phyloP scores from a whole-genome alignment of 768 basidiomycete species.

The Leccinellum albellum region DNA sequence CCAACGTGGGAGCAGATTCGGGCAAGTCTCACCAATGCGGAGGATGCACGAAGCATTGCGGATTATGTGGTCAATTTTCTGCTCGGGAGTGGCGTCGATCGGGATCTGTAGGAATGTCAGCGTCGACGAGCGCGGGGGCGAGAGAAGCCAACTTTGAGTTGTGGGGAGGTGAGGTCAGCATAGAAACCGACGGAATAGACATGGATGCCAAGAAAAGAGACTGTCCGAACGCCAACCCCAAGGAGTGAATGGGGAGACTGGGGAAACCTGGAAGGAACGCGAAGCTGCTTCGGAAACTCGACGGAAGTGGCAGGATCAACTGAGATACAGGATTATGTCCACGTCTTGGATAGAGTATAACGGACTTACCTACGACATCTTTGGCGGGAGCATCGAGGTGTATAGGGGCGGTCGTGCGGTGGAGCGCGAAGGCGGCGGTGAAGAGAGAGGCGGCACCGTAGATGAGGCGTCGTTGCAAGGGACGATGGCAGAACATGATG shows the following conservation, averaged over 20 bases:
- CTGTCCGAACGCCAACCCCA: constrained; percentile 83
- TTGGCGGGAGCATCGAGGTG: constrained; percentile 43
- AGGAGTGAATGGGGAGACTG: constrained; percentile 65
- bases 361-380: constrained; percentile 23
- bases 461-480: constrained; percentile 23
- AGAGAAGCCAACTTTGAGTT: constrained; percentile 45
- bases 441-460: constrained; percentile 34
- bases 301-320: constrained; percentile 76
- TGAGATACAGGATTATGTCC: constrained; percentile 19
- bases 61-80: constrained; percentile 68
- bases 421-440: constrained; percentile 27
- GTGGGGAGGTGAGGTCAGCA: constrained; percentile 69
- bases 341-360: background rate
- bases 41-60: constrained; percentile 66
- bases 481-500: constrained; percentile 11
- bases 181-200: constrained; percentile 93
- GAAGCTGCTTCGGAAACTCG: constrained; percentile 64
- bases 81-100: constrained; percentile 51
- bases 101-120: constrained; percentile 44
- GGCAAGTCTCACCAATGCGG: constrained; percentile 57
- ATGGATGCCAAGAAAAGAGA: constrained; percentile 83
- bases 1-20: background rate
- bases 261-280: constrained; percentile 59
- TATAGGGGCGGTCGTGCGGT: constrained; percentile 26
- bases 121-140: background rate